Evolutionary conservation across 192 early-diverging fungal genomes (phyloP).

Genomic region (Backusella sp.): DNA sequence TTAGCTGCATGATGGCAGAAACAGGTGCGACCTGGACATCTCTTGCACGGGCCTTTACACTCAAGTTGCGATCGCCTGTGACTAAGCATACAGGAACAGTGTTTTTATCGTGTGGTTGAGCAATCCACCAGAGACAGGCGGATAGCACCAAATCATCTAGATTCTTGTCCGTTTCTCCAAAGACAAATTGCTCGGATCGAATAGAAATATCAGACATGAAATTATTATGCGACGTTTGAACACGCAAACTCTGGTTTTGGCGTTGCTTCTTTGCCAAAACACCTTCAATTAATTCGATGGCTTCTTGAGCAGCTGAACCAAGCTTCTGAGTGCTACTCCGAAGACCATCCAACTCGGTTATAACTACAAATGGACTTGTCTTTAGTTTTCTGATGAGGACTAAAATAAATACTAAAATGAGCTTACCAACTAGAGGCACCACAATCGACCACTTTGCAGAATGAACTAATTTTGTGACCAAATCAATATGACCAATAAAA

Average conservation of each 20-base stretch:
- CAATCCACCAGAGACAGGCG: constrained; percentile 49
- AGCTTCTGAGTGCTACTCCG: constrained; percentile 46
- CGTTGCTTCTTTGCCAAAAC: constrained; percentile 35
- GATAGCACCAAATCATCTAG: constrained; percentile 59
- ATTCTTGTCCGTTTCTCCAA: constrained; percentile 56
- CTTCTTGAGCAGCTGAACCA: constrained; percentile 45
- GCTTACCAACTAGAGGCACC: constrained; percentile 51
- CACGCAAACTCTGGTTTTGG: constrained; percentile 27
- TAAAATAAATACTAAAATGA: not conserved
- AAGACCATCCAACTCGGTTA: constrained; percentile 59
- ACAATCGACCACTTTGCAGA: constrained; percentile 50
- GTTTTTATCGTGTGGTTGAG: constrained; percentile 7
- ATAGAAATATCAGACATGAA: constrained; percentile 54
- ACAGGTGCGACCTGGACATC: constrained; percentile 43
- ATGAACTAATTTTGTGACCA: constrained; percentile 41
- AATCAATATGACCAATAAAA: constrained; percentile 48
- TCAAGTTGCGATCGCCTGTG: constrained; percentile 59
- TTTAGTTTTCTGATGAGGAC: not conserved
- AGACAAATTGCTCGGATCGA: constrained; percentile 51
- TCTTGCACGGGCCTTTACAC: constrained; percentile 56
- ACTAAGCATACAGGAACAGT: constrained; percentile 40
- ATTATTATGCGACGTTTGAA: constrained; percentile 58
- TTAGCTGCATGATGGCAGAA: constrained; percentile 18
- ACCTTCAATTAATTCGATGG: constrained; percentile 46
- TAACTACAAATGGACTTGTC: constrained; percentile 25